Evolutionary conservation across 129 eudicot genomes (phyloP).

Genomic region (Chrysanthemum seticuspe): DNA sequence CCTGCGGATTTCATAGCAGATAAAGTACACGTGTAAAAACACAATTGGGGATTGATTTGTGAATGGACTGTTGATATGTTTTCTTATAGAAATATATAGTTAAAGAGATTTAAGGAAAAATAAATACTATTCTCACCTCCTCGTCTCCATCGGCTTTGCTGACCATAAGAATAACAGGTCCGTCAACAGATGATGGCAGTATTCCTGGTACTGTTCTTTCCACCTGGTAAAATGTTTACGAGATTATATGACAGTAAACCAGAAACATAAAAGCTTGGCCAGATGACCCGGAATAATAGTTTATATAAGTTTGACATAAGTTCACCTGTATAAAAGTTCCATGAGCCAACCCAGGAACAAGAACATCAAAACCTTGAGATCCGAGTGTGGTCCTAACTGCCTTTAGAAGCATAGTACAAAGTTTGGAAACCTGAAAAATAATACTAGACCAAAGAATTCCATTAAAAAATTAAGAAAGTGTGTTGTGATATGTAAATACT

Average conservation of each 20-base stretch:
- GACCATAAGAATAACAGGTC: constrained; percentile 86
- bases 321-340: constrained; percentile 85
- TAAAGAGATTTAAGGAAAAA: neutral
- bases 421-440: constrained; percentile 92
- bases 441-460: constrained; percentile 28
- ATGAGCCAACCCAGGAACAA: constrained; percentile 79
- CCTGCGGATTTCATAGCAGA: constrained; percentile 42
- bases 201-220: constrained; percentile 78
- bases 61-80: no score
- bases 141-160: constrained; percentile 95
- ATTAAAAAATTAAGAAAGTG: constrained; percentile 34
- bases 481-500: neutral
- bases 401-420: constrained; percentile 78
- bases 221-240: constrained; percentile 43
- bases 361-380: constrained; percentile 94
- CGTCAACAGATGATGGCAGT: constrained; percentile 59
- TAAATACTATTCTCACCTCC: constrained; percentile 48
- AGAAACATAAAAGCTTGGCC: neutral
- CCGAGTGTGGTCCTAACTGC: constrained; percentile 70
- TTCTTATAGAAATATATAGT: no score
- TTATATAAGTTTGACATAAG: neutral
- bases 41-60: no score
- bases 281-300: neutral
- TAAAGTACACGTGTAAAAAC: no score
- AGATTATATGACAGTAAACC: neutral